Conservation (phyloP, 345 rosid genomes). For the Citrus reticulata region DNA sequence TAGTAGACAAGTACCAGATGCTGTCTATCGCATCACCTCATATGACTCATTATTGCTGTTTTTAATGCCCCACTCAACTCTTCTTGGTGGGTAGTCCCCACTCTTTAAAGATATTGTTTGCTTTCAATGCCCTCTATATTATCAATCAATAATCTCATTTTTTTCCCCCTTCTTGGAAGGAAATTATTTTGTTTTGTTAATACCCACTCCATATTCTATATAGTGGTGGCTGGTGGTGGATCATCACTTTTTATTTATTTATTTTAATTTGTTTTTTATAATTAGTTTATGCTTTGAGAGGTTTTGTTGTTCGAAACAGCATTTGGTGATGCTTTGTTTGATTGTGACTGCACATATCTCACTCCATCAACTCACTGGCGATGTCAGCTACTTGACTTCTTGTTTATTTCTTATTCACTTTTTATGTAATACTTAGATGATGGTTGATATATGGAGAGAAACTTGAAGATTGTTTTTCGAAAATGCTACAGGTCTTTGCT, state of each 20-base stretch:
- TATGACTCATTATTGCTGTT: conserved; percentile 32
- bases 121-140: not conserved
- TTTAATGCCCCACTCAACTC: conserved; percentile 38
- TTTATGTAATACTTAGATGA: not conserved
- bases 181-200: not conserved
- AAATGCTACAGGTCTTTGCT: not conserved
- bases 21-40: conserved; percentile 11
- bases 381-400: conserved; percentile 30
- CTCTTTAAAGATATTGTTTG: conserved; percentile 18
- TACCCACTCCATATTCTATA: conserved; percentile 12
- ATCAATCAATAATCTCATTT: conserved; percentile 1
- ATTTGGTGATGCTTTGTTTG: conserved; percentile 11
- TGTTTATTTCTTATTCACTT: conserved; percentile 4
- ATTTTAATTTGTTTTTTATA: not conserved
- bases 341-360: conserved; percentile 9
- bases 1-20: conserved; percentile 15
- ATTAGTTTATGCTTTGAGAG: not conserved
- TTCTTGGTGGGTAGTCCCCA: conserved; percentile 35
- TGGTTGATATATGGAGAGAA: not conserved
- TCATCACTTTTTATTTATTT: not conserved
- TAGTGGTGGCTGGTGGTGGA: not conserved
- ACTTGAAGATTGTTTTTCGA: not conserved
- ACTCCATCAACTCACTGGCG: not conserved
- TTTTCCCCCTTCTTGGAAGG: not conserved
- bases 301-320: conserved; percentile 8